Evolutionary conservation across 1,139 yeast genomes (phyloP).

Genomic region (Scheffersomyces titani): DNA sequence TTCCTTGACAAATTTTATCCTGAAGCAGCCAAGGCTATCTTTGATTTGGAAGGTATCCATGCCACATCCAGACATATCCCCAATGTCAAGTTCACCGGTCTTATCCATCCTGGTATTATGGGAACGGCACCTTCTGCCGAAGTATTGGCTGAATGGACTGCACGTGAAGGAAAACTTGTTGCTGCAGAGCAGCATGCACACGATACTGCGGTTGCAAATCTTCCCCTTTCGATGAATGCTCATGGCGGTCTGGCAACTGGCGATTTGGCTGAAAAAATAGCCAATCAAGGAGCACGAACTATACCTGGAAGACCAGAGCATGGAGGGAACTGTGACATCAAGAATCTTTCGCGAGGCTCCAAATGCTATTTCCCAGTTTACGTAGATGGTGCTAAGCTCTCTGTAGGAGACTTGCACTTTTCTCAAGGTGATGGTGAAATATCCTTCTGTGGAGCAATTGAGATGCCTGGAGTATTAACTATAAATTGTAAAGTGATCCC

Average conservation of each 20-base stretch:
- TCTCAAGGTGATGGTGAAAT: constrained; percentile 56
- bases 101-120: constrained; percentile 51
- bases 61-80: constrained; percentile 51
- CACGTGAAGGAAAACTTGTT: constrained; percentile 36
- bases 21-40: constrained; percentile 51
- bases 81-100: constrained; percentile 43
- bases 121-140: constrained; percentile 50
- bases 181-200: constrained; percentile 28
- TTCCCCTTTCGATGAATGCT: constrained; percentile 37
- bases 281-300: constrained; percentile 47
- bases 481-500: constrained; percentile 39
- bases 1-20: constrained; percentile 50
- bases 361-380: constrained; percentile 49
- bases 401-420: constrained; percentile 51
- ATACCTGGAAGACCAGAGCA: constrained; percentile 55
- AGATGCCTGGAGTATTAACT: constrained; percentile 51
- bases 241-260: constrained; percentile 39
- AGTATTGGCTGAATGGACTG: constrained; percentile 44
- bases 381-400: constrained; percentile 47
- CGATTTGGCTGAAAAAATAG: constrained; percentile 27
- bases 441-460: constrained; percentile 55
- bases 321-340: constrained; percentile 56
- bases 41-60: constrained; percentile 52
- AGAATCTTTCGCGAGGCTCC: constrained; percentile 49
- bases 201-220: constrained; percentile 40